A percentile compares a stretch with the other conserved stretches of the same genome.
These are phyloP conservation scores for Xylariaceae sp. DNA, from an alignment of 2,329 filamentous ascomycete species.

Conservation along the genomic window DNA sequence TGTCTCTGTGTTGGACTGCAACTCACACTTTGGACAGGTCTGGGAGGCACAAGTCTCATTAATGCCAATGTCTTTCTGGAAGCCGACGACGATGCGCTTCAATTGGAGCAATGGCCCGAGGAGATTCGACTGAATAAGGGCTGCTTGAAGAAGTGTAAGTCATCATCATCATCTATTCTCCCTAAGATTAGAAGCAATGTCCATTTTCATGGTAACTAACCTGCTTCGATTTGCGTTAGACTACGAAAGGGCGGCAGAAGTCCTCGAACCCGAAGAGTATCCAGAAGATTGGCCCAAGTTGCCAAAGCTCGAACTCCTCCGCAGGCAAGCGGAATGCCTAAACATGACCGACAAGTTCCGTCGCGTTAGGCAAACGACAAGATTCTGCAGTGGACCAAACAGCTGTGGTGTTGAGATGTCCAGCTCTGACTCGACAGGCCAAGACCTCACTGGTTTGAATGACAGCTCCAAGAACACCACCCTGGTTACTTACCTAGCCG, in stretches of 20 bases:
- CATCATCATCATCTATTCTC: conserved; percentile 30
- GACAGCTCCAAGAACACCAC: conserved; percentile 64
- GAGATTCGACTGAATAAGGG: conserved; percentile 45
- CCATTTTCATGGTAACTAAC: conserved; percentile 1
- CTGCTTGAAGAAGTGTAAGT: conserved; percentile 46
- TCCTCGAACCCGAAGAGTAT: conserved; percentile 56
- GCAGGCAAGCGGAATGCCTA: conserved; percentile 50
- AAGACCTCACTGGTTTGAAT: conserved; percentile 60
- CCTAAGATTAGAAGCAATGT: background rate
- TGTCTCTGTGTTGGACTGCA: conserved; percentile 3
- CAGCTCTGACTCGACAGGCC: conserved; percentile 53
- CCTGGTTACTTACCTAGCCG: conserved; percentile 60
- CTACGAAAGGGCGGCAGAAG: conserved; percentile 49
- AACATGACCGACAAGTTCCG: conserved; percentile 50
- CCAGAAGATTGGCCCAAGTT: conserved; percentile 53
- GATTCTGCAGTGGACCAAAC: conserved; percentile 57
- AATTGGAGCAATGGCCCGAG: conserved; percentile 52
- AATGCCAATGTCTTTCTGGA: conserved; percentile 64
- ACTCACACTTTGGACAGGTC: conserved; percentile 35
- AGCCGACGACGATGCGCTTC: conserved; percentile 50
- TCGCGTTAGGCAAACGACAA: conserved; percentile 56
- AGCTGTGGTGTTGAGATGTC: conserved; percentile 60
- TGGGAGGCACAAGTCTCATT: conserved; percentile 61
- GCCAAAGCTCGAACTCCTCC: conserved; percentile 52
- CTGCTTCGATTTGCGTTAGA: conserved; percentile 35